phyloP scores from a whole-genome alignment of 805 yeast species.

The Kockiozyma suomiensis region DNA sequence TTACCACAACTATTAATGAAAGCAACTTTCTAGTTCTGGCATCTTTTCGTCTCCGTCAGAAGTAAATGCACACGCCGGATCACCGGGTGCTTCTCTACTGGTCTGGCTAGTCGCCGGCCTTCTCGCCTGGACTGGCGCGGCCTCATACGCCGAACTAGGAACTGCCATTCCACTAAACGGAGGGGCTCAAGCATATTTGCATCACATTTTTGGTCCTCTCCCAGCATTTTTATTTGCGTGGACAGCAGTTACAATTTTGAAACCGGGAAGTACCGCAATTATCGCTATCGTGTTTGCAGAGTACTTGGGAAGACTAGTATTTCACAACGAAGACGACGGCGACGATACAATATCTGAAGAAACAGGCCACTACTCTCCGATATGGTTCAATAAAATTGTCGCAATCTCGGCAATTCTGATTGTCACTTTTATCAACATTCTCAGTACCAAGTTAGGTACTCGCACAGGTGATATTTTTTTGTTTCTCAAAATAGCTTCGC shows the following conservation, averaged over 20 bases:
- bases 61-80: slow-evolving; percentile 45
- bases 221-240: slow-evolving; percentile 46
- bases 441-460: slow-evolving; percentile 42
- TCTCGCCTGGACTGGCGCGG: slow-evolving; percentile 50
- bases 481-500: slow-evolving; percentile 42
- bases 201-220: slow-evolving; percentile 44
- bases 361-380: slow-evolving; percentile 21
- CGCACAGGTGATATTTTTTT: slow-evolving; percentile 42
- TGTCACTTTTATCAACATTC: slow-evolving; percentile 39
- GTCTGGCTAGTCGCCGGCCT: slow-evolving; percentile 47
- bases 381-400: slow-evolving; percentile 40
- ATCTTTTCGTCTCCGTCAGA: slow-evolving; percentile 49
- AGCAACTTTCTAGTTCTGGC: slow-evolving; percentile 40
- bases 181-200: slow-evolving; percentile 47
- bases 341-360: slow-evolving; percentile 24
- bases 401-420: slow-evolving; percentile 40
- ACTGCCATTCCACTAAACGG: slow-evolving; percentile 48
- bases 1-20: background rate
- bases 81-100: slow-evolving; percentile 44
- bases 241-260: slow-evolving; percentile 45
- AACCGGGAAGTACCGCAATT: slow-evolving; percentile 49
- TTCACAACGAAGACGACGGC: background rate
- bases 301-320: slow-evolving; percentile 40
- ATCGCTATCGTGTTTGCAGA: slow-evolving; percentile 47
- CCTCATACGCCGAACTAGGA: slow-evolving; percentile 49